Evolutionary conservation across 2,329 filamentous ascomycete genomes (phyloP).

Genomic region (Biscogniauxia sp.): DNA sequence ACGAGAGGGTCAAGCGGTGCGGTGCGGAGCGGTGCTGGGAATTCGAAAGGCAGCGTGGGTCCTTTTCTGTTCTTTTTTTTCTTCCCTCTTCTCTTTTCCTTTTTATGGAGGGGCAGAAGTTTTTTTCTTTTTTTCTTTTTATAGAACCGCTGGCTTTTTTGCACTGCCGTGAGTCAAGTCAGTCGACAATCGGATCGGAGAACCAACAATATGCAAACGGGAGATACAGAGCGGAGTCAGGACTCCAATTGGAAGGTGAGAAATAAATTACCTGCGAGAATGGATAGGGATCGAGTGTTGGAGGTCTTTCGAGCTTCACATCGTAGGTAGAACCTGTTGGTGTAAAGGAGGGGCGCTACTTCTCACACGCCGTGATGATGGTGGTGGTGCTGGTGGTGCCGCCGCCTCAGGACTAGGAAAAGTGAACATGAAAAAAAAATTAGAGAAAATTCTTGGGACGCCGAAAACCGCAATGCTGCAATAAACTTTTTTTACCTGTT

Average conservation of each 20-base stretch:
- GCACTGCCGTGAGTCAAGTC: background rate
- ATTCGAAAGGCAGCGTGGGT: background rate
- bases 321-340: slow-evolving; percentile 12
- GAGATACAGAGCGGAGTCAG: slow-evolving; percentile 10
- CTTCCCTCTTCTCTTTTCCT: background rate
- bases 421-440: background rate
- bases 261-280: slow-evolving; percentile 23
- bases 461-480: slow-evolving; percentile 6
- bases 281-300: slow-evolving; percentile 17
- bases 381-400: slow-evolving; percentile 1
- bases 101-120: background rate
- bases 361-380: too few relatives aligned
- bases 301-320: slow-evolving; percentile 13
- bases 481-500: background rate
- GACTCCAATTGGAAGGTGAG: slow-evolving; percentile 15
- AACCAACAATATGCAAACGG: slow-evolving; percentile 9
- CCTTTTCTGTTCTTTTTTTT: background rate
- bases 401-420: slow-evolving; percentile 1
- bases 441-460: slow-evolving; percentile 5
- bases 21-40: too few relatives aligned
- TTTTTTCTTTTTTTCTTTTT: too few relatives aligned
- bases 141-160: background rate
- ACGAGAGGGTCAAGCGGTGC: background rate
- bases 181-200: background rate
- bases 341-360: slow-evolving; percentile 2